Evolutionary conservation across 129 eudicot genomes (phyloP).

Genomic region (Tagetes erecta): DNA sequence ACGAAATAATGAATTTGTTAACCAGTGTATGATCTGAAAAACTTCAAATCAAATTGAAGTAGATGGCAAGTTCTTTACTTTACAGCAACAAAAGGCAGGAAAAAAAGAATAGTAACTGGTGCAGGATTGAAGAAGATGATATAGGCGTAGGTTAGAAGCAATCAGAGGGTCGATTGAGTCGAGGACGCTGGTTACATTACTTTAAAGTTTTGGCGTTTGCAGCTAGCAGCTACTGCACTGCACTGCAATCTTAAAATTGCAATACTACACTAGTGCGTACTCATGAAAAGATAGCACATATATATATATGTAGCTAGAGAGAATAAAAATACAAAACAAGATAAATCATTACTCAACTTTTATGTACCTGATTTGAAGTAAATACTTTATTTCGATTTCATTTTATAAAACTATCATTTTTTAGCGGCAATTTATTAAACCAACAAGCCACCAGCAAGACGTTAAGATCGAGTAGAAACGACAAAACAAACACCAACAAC

Average conservation of each 20-base stretch:
- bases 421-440: too few relatives aligned
- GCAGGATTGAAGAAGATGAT: too few relatives aligned
- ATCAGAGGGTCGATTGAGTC: constrained; percentile 25
- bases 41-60: background rate
- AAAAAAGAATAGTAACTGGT: constrained; percentile 14
- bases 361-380: background rate
- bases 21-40: background rate
- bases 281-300: background rate
- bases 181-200: constrained; percentile 31
- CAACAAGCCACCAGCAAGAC: too few relatives aligned
- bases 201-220: constrained; percentile 22
- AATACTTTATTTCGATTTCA: background rate
- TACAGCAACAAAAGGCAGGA: background rate
- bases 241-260: background rate
- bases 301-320: background rate
- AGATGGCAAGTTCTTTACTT: constrained; percentile 2
- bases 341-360: background rate
- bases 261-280: background rate
- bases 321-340: background rate
- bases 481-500: too few relatives aligned
- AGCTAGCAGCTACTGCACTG: background rate
- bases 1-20: background rate
- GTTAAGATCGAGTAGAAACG: too few relatives aligned
- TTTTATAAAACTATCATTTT: too few relatives aligned
- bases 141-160: constrained; percentile 29